Conservation (phyloP, 2,329 filamentous ascomycete genomes). For the Bipolaris zeicola region DNA sequence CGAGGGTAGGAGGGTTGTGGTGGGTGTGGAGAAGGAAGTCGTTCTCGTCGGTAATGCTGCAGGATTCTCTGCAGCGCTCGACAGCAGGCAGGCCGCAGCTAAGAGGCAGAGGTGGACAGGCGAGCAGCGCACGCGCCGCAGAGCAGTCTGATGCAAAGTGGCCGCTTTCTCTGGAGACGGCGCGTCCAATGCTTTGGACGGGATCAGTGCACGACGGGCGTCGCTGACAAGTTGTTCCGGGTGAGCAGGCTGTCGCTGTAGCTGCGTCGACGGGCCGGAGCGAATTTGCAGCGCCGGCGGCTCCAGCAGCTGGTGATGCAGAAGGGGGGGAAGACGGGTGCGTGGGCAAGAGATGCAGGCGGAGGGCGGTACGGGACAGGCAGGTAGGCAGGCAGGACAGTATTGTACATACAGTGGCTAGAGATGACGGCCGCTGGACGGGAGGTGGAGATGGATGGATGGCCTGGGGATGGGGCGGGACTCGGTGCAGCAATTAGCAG, state of each 20-base stretch:
- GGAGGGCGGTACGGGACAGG: conserved; percentile 3
- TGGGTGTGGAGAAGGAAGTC: conserved; percentile 34
- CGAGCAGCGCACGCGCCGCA: conserved; percentile 45
- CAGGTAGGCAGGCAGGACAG: background rate
- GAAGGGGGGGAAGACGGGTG: conserved; percentile 23
- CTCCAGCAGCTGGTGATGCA: conserved; percentile 23
- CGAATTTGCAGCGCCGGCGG: conserved; percentile 41
- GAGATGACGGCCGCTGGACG: conserved; percentile 19
- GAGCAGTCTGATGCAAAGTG: conserved; percentile 33
- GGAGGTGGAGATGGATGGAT: conserved; percentile 38
- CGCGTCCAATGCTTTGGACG: conserved; percentile 31
- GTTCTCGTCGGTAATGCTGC: conserved; percentile 47
- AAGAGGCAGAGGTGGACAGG: conserved; percentile 49
- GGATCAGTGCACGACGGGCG: conserved; percentile 35
- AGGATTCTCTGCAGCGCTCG: conserved; percentile 45
- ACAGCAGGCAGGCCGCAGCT: conserved; percentile 49
- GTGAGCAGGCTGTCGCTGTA: conserved; percentile 24
- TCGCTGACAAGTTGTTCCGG: conserved; percentile 29
- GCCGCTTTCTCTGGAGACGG: conserved; percentile 33
- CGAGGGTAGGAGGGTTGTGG: conserved; percentile 14
- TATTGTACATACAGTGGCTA: conserved; percentile 25
- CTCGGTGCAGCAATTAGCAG: conserved; percentile 12
- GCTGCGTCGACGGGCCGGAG: conserved; percentile 46
- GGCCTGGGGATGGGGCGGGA: conserved; percentile 36
- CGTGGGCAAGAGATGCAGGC: conserved; percentile 23